phyloP scores from a whole-genome alignment of 2,329 filamentous ascomycete genomes.

The Chaetomiaceae sp. region DNA sequence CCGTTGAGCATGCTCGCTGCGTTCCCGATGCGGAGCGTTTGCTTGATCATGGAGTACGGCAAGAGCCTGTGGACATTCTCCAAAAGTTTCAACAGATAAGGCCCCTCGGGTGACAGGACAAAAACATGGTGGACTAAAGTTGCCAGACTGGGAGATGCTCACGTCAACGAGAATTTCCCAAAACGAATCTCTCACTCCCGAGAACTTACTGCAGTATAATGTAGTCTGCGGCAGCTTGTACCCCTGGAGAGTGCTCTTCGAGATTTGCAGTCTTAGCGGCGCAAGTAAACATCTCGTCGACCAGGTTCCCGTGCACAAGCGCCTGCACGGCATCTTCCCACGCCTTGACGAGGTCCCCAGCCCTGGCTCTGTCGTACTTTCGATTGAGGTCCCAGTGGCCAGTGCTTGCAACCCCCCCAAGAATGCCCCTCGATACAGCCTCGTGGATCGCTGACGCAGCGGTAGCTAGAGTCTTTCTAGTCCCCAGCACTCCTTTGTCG shows the following conservation, averaged over 20 bases:
- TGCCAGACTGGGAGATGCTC: conserved; percentile 56
- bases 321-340: conserved; percentile 64
- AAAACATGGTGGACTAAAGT: conserved; percentile 71
- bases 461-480: conserved; percentile 69
- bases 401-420: conserved; percentile 52
- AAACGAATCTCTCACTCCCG: neutral
- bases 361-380: conserved; percentile 54
- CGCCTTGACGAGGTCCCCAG: conserved; percentile 56
- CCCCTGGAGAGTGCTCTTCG: conserved; percentile 56
- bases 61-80: conserved; percentile 66
- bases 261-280: conserved; percentile 57
- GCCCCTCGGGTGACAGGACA: conserved; percentile 68
- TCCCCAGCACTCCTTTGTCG: conserved; percentile 70
- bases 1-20: conserved; percentile 76
- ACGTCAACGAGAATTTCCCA: conserved; percentile 14
- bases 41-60: conserved; percentile 66
- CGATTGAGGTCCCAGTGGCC: conserved; percentile 24
- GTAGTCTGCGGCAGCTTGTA: conserved; percentile 61
- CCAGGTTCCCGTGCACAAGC: conserved; percentile 62
- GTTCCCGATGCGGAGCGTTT: conserved; percentile 71
- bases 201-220: conserved; percentile 61
- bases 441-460: conserved; percentile 66
- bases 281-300: conserved; percentile 61
- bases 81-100: conserved; percentile 65
- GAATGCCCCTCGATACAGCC: conserved; percentile 59